These are phyloP conservation scores for Gaeumannomyces sp. DNA, from an alignment of 2,329 filamentous ascomycete genomes.

Conservation along the genomic window DNA sequence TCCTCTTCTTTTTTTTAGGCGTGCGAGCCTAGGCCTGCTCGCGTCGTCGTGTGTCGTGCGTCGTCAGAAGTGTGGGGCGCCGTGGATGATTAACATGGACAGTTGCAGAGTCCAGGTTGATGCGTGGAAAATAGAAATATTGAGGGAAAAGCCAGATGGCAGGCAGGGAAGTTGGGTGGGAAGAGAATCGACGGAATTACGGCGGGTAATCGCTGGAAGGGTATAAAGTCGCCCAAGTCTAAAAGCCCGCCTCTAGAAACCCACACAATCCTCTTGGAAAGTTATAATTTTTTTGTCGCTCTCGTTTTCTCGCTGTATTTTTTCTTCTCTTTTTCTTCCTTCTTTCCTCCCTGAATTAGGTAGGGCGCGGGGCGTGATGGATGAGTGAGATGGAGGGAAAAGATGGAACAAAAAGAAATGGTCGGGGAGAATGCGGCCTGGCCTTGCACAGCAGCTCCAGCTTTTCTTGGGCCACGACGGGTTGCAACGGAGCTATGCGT, in stretches of 20 bases:
- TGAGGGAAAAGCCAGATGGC: not conserved
- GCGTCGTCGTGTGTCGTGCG: slow-evolving; percentile 1
- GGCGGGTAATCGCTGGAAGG: not conserved
- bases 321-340: not conserved
- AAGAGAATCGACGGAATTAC: not conserved
- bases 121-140: not conserved
- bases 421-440: not conserved
- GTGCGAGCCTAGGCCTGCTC: not conserved
- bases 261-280: not conserved
- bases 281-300: not conserved
- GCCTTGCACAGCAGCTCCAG: not conserved
- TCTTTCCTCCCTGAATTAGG: not conserved
- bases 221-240: slow-evolving; percentile 3
- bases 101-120: not conserved
- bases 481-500: slow-evolving; percentile 14
- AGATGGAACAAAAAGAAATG: slow-evolving; percentile 1
- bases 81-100: not conserved
- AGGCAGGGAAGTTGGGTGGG: not conserved
- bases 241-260: slow-evolving; percentile 1
- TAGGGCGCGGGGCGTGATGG: not conserved
- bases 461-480: slow-evolving; percentile 6
- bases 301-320: not conserved
- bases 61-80: slow-evolving; percentile 1
- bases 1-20: not conserved
- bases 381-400: not conserved